Conservation (phyloP, 2,329 filamentous ascomycete genomes). For the Xylariaceae sp. region DNA sequence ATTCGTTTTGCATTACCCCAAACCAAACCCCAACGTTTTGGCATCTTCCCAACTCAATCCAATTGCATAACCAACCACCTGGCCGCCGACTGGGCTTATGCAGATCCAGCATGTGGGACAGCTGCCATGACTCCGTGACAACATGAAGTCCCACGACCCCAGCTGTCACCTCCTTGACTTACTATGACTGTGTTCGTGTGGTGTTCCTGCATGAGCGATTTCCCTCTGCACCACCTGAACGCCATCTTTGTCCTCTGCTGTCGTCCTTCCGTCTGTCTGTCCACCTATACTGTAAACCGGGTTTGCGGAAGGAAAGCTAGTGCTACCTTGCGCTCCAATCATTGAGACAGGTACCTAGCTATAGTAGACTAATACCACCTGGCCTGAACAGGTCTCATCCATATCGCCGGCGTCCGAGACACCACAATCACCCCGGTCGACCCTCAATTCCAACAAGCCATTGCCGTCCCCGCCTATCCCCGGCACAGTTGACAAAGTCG, state of each 20-base stretch:
- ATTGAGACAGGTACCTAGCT: too few species aligned
- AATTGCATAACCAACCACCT: constrained; percentile 13
- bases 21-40: constrained; percentile 17
- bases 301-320: constrained; percentile 3
- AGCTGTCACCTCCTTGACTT: constrained; percentile 11
- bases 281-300: not conserved
- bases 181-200: constrained; percentile 30
- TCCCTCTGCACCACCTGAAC: constrained; percentile 13
- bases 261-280: not conserved
- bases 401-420: constrained; percentile 34
- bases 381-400: constrained; percentile 31
- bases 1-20: not conserved
- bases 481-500: constrained; percentile 48
- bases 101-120: constrained; percentile 12
- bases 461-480: constrained; percentile 60
- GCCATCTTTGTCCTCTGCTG: constrained; percentile 5
- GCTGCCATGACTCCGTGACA: too few species aligned
- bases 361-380: constrained; percentile 30
- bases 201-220: constrained; percentile 38
- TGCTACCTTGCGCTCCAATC: not conserved
- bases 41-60: not conserved
- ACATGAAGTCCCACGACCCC: constrained; percentile 22
- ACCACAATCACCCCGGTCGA: constrained; percentile 43
- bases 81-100: constrained; percentile 21
- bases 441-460: constrained; percentile 61